Evolutionary conservation across 768 basidiomycete genomes (phyloP).

Genomic region (Termitomyces sp.): DNA sequence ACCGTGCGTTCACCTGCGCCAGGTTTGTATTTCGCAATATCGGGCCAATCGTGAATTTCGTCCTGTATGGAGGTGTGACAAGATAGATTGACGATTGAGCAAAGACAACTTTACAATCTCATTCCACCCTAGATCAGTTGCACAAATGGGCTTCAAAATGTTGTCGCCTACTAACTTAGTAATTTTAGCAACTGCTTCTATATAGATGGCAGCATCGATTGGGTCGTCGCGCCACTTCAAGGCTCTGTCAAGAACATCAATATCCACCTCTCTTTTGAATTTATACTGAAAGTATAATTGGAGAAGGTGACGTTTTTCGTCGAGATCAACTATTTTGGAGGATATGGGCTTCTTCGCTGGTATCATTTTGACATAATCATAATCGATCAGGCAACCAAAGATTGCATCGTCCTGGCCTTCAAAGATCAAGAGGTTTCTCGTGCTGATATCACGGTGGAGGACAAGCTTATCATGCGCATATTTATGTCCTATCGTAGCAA

Average conservation of each 20-base stretch:
- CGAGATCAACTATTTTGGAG: background rate
- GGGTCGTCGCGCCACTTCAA: background rate
- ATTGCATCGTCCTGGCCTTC: background rate
- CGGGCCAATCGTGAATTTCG: background rate
- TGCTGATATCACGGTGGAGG: background rate
- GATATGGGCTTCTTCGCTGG: no score
- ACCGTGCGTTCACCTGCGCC: background rate
- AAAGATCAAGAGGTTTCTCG: conserved; percentile 1
- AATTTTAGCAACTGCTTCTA: background rate
- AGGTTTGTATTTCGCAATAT: background rate
- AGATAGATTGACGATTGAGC: background rate
- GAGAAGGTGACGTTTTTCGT: background rate
- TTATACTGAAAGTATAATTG: rapidly evolving
- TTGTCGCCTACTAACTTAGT: background rate
- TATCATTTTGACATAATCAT: background rate
- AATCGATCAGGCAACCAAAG: conserved; percentile 1
- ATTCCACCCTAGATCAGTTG: background rate
- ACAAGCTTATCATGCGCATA: background rate
- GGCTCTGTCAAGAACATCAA: background rate
- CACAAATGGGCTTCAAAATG: background rate
- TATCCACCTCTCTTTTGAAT: background rate
- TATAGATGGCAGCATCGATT: background rate
- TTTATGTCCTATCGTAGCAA: background rate
- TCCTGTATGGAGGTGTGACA: background rate
- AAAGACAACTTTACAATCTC: background rate